These are phyloP conservation scores for Elasticomyces elasticus DNA, from an alignment of 495 filamentous ascomycete genomes.

Conservation along the genomic window DNA sequence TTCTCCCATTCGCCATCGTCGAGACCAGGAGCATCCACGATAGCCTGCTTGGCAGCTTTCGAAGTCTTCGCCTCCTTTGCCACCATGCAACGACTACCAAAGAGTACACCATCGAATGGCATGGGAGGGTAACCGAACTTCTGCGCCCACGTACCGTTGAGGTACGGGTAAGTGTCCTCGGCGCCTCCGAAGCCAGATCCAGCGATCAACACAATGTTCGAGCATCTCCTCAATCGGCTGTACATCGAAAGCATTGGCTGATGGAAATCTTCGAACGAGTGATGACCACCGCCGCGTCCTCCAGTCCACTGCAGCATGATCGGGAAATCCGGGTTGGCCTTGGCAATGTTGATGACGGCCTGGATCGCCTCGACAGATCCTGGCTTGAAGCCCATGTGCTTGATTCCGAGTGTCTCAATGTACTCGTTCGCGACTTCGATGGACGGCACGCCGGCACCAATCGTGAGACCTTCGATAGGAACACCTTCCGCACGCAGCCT, in stretches of 20 bases:
- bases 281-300: constrained; percentile 85
- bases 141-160: constrained; percentile 78
- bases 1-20: constrained; percentile 90
- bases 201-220: constrained; percentile 80
- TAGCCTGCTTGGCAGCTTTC: constrained; percentile 86
- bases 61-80: constrained; percentile 93
- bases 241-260: constrained; percentile 90
- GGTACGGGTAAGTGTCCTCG: constrained; percentile 86
- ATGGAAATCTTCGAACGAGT: constrained; percentile 94
- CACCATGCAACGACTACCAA: constrained; percentile 88
- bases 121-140: constrained; percentile 82
- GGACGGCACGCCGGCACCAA: constrained; percentile 86
- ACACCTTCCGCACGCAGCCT: constrained; percentile 77
- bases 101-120: constrained; percentile 86
- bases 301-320: constrained; percentile 92
- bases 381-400: constrained; percentile 92
- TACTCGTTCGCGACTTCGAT: constrained; percentile 92
- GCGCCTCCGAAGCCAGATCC: constrained; percentile 88
- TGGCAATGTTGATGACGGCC: constrained; percentile 82
- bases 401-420: constrained; percentile 84
- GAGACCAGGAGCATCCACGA: constrained; percentile 79
- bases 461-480: constrained; percentile 88
- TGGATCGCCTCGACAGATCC: constrained; percentile 85
- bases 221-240: constrained; percentile 63
- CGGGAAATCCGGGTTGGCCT: constrained; percentile 80